A percentile compares a stretch with the other conserved stretches of the same genome.
These are phyloP conservation scores for Canariomyces notabilis DNA, from an alignment of 2,329 filamentous ascomycete species.

Conservation along the genomic window DNA sequence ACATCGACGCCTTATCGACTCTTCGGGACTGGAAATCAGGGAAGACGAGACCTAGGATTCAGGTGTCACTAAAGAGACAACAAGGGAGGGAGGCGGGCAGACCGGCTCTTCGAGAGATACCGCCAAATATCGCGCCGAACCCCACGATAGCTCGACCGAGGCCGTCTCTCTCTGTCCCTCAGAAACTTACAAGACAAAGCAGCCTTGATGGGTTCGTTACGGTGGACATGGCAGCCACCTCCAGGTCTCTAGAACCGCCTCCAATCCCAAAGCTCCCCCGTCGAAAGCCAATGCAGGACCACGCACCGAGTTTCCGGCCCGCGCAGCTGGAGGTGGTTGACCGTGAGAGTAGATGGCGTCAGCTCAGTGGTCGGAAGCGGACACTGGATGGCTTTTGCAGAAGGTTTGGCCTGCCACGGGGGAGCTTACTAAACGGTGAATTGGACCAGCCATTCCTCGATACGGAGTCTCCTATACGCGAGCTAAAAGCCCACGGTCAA, in stretches of 20 bases:
- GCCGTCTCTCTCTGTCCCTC: constrained; percentile 3
- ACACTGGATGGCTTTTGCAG: constrained; percentile 52
- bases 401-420: constrained; percentile 29
- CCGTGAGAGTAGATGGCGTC: constrained; percentile 30
- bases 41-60: constrained; percentile 38
- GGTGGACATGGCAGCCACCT: neutral
- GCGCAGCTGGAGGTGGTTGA: constrained; percentile 53
- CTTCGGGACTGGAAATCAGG: constrained; percentile 54
- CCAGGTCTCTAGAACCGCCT: neutral
- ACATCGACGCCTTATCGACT: constrained; percentile 50
- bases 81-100: constrained; percentile 17
- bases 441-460: constrained; percentile 2
- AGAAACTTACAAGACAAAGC: constrained; percentile 16
- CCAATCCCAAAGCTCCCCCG: constrained; percentile 6
- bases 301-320: constrained; percentile 33
- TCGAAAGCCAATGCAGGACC: constrained; percentile 16
- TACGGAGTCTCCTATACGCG: constrained; percentile 6
- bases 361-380: constrained; percentile 49
- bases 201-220: constrained; percentile 15
- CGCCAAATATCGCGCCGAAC: constrained; percentile 17
- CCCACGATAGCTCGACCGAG: neutral
- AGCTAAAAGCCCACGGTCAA: neutral
- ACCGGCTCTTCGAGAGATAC: constrained; percentile 23
- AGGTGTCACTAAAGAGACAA: constrained; percentile 3
- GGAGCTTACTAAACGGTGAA: constrained; percentile 4